Evolutionary conservation across 202 grass and related monocot genomes (phyloP).

Genomic region (Saccharum hybrid): DNA sequence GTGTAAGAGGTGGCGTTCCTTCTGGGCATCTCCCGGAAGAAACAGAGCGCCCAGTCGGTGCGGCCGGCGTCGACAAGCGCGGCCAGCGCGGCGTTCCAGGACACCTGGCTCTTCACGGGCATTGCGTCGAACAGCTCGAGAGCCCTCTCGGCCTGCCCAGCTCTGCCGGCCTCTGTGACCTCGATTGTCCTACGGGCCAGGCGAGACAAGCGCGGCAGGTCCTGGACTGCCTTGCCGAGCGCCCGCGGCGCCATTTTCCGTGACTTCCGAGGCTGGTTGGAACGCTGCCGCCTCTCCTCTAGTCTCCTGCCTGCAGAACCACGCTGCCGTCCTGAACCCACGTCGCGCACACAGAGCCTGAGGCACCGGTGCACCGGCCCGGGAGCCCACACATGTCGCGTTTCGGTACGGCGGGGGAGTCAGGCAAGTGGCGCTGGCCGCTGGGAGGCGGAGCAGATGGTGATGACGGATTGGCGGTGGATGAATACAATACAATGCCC

Average conservation of each 20-base stretch:
- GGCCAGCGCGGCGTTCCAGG: slow-evolving; percentile 64
- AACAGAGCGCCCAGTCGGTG: slow-evolving; percentile 46
- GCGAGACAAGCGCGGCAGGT: slow-evolving; percentile 1
- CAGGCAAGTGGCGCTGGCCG: background rate
- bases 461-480: background rate
- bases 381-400: too few species aligned
- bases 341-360: background rate
- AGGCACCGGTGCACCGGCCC: too few species aligned
- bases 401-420: too few species aligned
- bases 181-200: slow-evolving; percentile 26
- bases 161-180: slow-evolving; percentile 27
- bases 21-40: slow-evolving; percentile 61
- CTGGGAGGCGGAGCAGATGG: background rate
- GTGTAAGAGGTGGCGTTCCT: slow-evolving; percentile 66
- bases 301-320: too few species aligned
- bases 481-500: background rate
- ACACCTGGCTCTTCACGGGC: slow-evolving; percentile 65
- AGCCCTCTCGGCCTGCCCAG: slow-evolving; percentile 45
- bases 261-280: background rate
- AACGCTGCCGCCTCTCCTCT: background rate
- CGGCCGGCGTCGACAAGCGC: slow-evolving; percentile 50
- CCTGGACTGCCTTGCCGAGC: slow-evolving; percentile 10
- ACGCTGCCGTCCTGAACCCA: background rate
- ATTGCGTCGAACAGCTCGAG: slow-evolving; percentile 72
- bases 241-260: slow-evolving; percentile 35